A percentile compares a stretch with the other conserved stretches of the same genome.
Conservation (phyloP, 768 basidiomycete species). For the Tubosaeta brunneosetosa region DNA sequence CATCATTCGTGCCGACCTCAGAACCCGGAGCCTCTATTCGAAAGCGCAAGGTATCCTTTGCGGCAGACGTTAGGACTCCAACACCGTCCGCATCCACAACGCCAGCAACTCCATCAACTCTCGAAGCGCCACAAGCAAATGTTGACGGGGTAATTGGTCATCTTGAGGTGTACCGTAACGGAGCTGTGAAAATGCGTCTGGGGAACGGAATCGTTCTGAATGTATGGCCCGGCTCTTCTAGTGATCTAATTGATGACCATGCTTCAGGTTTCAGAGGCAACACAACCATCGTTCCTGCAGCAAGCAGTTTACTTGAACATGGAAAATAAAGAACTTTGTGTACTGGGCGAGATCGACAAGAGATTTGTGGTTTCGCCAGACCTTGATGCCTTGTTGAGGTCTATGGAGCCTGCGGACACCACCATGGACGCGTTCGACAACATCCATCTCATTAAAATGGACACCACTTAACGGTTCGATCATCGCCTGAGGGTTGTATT, state of each 20-base stretch:
- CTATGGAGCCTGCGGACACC: slow-evolving; percentile 54
- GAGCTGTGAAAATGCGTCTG: slow-evolving; percentile 81
- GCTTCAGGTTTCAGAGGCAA: slow-evolving; percentile 70
- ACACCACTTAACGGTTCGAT: slow-evolving; percentile 19
- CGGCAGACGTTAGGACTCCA: slow-evolving; percentile 53
- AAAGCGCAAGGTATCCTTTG: slow-evolving; percentile 57
- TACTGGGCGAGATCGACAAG: slow-evolving; percentile 84
- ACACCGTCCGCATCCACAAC: slow-evolving; percentile 27
- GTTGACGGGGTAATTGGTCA: slow-evolving; percentile 80
- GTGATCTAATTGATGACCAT: neutral
- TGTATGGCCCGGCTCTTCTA: slow-evolving; percentile 37
- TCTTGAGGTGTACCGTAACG: slow-evolving; percentile 81
- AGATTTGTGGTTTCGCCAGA: slow-evolving; percentile 83
- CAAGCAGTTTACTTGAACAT: slow-evolving; percentile 75
- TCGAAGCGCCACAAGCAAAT: slow-evolving; percentile 28
- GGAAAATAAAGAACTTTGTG: slow-evolving; percentile 51
- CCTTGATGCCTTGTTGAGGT: slow-evolving; percentile 64
- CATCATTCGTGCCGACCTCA: slow-evolving; percentile 49
- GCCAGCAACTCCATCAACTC: slow-evolving; percentile 13
- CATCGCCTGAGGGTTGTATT: no score
- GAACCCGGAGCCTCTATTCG: slow-evolving; percentile 23
- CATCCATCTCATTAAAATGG: slow-evolving; percentile 53
- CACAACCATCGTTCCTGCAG: slow-evolving; percentile 83
- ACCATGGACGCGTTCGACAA: slow-evolving; percentile 34
- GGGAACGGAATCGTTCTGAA: slow-evolving; percentile 78